A percentile compares a stretch with the other conserved stretches of the same genome.
Conservation (phyloP, 2,329 filamentous ascomycete species). For the Biscogniauxia marginata region DNA sequence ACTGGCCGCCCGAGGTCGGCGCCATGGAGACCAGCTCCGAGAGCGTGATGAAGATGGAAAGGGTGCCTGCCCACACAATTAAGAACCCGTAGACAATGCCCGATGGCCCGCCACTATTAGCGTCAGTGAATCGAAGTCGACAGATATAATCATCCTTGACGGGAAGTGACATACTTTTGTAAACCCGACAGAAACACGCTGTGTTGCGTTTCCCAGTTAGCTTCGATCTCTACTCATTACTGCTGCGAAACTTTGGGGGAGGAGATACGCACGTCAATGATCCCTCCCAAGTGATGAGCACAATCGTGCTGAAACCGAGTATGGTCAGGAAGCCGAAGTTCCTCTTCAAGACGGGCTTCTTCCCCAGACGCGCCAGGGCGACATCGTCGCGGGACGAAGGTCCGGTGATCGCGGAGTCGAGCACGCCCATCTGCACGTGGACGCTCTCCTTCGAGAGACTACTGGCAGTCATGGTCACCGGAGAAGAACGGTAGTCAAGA, state of each 20-base stretch:
- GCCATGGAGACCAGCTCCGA: conserved; percentile 46
- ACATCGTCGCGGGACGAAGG: no score
- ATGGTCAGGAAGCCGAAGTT: conserved; percentile 25
- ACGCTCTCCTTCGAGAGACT: no score
- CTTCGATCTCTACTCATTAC: no score
- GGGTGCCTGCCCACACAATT: conserved; percentile 47
- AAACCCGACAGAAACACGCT: conserved; percentile 18
- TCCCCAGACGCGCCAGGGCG: conserved; percentile 19
- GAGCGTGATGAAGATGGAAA: conserved; percentile 45
- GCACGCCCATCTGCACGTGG: no score
- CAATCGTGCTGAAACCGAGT: conserved; percentile 25
- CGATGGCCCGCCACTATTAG: conserved; percentile 33
- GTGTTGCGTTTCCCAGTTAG: not conserved
- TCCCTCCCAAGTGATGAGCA: conserved; percentile 26
- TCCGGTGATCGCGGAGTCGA: no score
- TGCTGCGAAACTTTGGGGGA: no score
- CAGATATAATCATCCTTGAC: no score
- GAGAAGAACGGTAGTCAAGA: no score
- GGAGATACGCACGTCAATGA: conserved; percentile 17
- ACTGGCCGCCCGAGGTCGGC: conserved; percentile 23
- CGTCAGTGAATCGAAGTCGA: no score
- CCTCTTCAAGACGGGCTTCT: conserved; percentile 21
- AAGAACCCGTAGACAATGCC: conserved; percentile 52
- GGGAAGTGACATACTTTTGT: conserved; percentile 9
- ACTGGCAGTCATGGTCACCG: no score